Evolutionary conservation across 371 early-diverging fungal species (phyloP), one percentile per base, ranked within the genome.

Genomic region (Mortierella sp.): DNA sequence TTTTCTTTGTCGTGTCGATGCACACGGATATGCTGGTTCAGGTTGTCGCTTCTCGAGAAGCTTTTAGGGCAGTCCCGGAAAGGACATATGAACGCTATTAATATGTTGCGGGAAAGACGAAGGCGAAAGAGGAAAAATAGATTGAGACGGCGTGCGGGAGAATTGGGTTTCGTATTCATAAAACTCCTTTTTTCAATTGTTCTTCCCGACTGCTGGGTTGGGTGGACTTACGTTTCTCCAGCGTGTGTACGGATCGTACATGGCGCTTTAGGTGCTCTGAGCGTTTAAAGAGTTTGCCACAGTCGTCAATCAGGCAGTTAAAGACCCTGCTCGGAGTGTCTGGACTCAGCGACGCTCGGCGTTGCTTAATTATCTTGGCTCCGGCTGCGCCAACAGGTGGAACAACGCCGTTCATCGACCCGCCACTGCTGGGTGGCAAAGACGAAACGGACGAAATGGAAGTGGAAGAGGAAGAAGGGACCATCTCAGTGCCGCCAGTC

Each of bases 251-350:
- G 1, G 93, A 94, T 60, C 93, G 89, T 46, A 93, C 88, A 68
- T 94, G 94, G 65, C 94, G 89, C 70, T 93, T 93, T 21, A 94
- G 83, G 79, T 94, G 94, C 72, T 94, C 94, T 8, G 93, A 91
- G 27, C 94, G 78, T 75, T 94, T 94, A 70, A 94, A 94, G n/a
- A 92, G 88, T 78, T 91, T 90, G 68, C 91, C 91, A 73, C 94
- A 94, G 12, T 90, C 92, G 32, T 88, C 88, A 51, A 87, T 82
- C 54, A 83, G 89, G 78, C 94, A 94, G 5, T 75, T 71, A 24
- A 77, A 86, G 7, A 86, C 70, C 29, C 74, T 73, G 7, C 75
- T 58, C 3, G 75, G 38, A 3, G 77, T 63, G 21, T 86, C 86
- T 18, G 82, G 82, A 70, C 77, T 80, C 55, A 77, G 18, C 1